These are phyloP conservation scores for Fusarium sp. DNA, from an alignment of 2,329 filamentous ascomycete genomes.

Conservation along the genomic window DNA sequence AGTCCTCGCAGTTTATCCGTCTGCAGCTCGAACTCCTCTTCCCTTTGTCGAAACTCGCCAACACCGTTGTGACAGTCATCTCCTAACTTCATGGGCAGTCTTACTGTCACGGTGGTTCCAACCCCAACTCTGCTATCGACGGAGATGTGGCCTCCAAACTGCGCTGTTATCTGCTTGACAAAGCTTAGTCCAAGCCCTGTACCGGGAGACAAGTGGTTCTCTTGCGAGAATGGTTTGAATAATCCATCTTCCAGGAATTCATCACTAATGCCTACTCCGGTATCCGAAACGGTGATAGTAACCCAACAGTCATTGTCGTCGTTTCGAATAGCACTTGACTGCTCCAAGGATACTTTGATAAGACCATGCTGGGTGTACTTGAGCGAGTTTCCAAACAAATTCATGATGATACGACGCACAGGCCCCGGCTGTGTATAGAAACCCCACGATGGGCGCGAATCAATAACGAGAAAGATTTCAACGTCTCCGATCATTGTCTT, in stretches of 20 bases:
- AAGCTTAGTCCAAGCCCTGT: conserved; percentile 76
- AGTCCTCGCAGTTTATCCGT: conserved; percentile 51
- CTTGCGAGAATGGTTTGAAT: conserved; percentile 75
- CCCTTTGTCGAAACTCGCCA: conserved; percentile 20
- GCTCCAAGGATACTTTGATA: conserved; percentile 50
- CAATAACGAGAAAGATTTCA: conserved; percentile 54
- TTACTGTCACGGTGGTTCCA: conserved; percentile 56
- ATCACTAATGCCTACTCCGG: conserved; percentile 74
- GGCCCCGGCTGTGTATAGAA: conserved; percentile 68
- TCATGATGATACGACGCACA: conserved; percentile 69
- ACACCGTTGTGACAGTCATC: background rate
- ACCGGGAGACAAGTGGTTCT: conserved; percentile 70
- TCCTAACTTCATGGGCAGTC: conserved; percentile 47
- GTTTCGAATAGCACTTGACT: conserved; percentile 12
- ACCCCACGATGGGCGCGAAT: conserved; percentile 62
- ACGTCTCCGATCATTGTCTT: conserved; percentile 43
- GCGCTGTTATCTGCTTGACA: conserved; percentile 70
- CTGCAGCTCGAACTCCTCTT: conserved; percentile 49
- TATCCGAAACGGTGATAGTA: conserved; percentile 68
- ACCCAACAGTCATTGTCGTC: conserved; percentile 33
- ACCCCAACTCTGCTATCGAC: conserved; percentile 62
- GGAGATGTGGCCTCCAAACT: conserved; percentile 70
- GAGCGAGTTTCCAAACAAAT: conserved; percentile 72
- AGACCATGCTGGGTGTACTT: conserved; percentile 66
- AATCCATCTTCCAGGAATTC: conserved; percentile 72